phyloP scores from a whole-genome alignment of 2,329 filamentous ascomycete genomes.

The Diaporthe sp. region DNA sequence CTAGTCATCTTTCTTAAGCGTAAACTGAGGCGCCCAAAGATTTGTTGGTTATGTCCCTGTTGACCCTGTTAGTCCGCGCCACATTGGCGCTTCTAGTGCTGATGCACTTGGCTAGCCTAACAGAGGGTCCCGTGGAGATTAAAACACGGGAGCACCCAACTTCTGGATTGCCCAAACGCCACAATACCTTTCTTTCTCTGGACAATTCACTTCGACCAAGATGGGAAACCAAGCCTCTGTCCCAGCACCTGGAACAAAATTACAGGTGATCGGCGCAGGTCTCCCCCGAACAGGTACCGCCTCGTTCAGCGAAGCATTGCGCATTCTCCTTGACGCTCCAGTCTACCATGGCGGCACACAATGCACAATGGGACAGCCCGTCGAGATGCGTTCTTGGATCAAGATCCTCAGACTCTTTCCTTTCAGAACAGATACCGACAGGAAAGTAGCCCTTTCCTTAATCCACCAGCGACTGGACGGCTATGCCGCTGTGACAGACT shows the following conservation, averaged over 20 bases:
- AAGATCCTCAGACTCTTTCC: slow-evolving; percentile 1
- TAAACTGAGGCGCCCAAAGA: too few relatives aligned
- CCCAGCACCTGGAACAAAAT: not conserved
- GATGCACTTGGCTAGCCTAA: not conserved
- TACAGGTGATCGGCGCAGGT: slow-evolving; percentile 3
- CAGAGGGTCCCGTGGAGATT: not conserved
- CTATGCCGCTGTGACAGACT: slow-evolving; percentile 56
- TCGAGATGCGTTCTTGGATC: not conserved
- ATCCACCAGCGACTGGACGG: slow-evolving; percentile 39
- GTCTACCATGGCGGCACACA: slow-evolving; percentile 11
- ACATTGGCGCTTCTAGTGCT: slow-evolving; percentile 6
- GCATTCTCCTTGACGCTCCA: not conserved
- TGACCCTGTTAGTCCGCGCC: not conserved
- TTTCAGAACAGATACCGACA: not conserved
- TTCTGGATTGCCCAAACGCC: not conserved
- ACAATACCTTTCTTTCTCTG: not conserved
- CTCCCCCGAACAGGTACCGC: slow-evolving; percentile 12
- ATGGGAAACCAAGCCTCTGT: slow-evolving; percentile 6
- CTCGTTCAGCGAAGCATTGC: slow-evolving; percentile 16
- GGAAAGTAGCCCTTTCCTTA: not conserved
- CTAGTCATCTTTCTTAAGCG: not conserved
- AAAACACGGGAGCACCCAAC: not conserved
- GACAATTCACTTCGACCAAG: not conserved
- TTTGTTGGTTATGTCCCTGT: not conserved
- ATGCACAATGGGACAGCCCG: not conserved